A percentile compares a stretch with the other conserved stretches of the same genome.
phyloP scores from a whole-genome alignment of 768 basidiomycete species.

The Tephrocybe sp. region DNA sequence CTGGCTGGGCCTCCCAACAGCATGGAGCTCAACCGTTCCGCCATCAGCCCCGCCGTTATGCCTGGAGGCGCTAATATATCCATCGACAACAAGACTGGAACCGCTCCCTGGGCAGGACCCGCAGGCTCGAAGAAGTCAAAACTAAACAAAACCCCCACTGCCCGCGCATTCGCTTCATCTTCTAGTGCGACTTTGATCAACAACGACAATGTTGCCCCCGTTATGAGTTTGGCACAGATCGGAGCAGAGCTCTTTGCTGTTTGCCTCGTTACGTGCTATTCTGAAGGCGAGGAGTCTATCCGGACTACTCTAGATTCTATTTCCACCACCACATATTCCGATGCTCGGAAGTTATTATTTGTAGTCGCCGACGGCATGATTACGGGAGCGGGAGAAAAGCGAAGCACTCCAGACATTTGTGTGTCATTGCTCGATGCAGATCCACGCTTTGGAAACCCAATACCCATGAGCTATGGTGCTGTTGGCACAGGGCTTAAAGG shows the following conservation, averaged over 20 bases:
- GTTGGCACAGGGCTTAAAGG: constrained; percentile 88
- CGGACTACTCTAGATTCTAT: constrained; percentile 92
- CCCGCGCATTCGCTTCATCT: constrained; percentile 46
- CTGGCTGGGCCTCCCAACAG: constrained; percentile 76
- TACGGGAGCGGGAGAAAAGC: constrained; percentile 94
- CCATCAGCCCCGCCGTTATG: constrained; percentile 93
- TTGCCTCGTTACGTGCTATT: constrained; percentile 96
- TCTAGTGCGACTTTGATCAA: constrained; percentile 58
- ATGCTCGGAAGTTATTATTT: constrained; percentile 88
- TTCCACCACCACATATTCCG: constrained; percentile 86
- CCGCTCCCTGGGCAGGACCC: constrained; percentile 87
- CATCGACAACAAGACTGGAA: constrained; percentile 87
- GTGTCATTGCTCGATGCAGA: constrained; percentile 90
- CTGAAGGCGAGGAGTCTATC: constrained; percentile 92
- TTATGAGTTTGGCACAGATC: constrained; percentile 86
- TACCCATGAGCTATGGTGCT: constrained; percentile 89
- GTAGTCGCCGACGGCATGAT: constrained; percentile 99
- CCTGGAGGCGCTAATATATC: constrained; percentile 94
- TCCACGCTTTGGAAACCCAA: constrained; percentile 92
- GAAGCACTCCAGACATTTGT: constrained; percentile 95
- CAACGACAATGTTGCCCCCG: constrained; percentile 48
- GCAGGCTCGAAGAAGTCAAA: constrained; percentile 52
- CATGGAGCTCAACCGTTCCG: constrained; percentile 72
- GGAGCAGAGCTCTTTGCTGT: constrained; percentile 94
- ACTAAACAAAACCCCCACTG: constrained; percentile 39